Evolutionary conservation across 495 filamentous ascomycete genomes (phyloP).

Genomic region (Penicillium angulare): DNA sequence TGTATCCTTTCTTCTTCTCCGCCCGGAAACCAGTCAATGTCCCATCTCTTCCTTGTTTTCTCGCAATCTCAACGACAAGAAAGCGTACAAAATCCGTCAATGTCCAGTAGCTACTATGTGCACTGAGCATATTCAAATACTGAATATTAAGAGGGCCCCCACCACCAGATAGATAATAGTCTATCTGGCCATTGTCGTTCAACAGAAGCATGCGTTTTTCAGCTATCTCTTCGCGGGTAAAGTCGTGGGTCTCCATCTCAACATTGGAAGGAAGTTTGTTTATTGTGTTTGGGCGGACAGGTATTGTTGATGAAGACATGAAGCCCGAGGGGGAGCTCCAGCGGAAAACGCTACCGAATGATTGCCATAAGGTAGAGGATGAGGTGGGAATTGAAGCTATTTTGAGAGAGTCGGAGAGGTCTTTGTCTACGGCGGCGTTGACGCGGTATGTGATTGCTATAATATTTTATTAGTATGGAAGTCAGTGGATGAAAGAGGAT

Average conservation of each 20-base stretch:
- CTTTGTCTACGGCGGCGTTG: constrained; percentile 82
- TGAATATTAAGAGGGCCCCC: constrained; percentile 86
- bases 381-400: constrained; percentile 74
- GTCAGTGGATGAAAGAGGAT: background rate
- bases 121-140: constrained; percentile 95
- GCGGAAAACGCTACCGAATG: constrained; percentile 63
- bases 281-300: constrained; percentile 40
- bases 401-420: constrained; percentile 74
- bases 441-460: constrained; percentile 81
- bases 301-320: constrained; percentile 12
- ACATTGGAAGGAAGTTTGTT: constrained; percentile 81
- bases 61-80: constrained; percentile 81
- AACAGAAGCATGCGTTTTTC: constrained; percentile 84
- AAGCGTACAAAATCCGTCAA: constrained; percentile 82
- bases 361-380: constrained; percentile 62
- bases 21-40: constrained; percentile 69
- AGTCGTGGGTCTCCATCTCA: constrained; percentile 94
- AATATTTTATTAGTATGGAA: constrained; percentile 43
- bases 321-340: constrained; percentile 34
- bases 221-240: constrained; percentile 86
- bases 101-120: constrained; percentile 94
- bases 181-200: constrained; percentile 95
- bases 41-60: constrained; percentile 65
- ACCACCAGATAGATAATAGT: constrained; percentile 78
- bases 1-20: constrained; percentile 63